phyloP scores from a whole-genome alignment of 805 yeast species.

The Ogataea pilisensis region DNA sequence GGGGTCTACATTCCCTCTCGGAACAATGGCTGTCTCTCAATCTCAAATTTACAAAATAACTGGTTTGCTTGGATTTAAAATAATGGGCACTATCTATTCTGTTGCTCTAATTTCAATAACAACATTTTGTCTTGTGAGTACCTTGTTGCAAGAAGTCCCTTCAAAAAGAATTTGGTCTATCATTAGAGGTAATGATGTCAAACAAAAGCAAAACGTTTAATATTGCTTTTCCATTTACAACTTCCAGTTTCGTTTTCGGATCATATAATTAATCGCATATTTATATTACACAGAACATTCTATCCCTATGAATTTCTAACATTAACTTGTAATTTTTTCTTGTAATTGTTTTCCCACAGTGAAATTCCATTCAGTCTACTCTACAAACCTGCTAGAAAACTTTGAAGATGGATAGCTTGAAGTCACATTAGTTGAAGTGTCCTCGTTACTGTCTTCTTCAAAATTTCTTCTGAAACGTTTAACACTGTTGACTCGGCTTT shows the following conservation, averaged over 20 bases:
- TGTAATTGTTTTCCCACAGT: too few species aligned
- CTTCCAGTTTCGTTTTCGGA: too few species aligned
- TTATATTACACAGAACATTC: too few species aligned
- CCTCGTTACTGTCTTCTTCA: conserved; percentile 2
- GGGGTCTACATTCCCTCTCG: conserved; percentile 89
- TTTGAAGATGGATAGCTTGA: neutral
- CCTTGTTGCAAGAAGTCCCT: conserved; percentile 32
- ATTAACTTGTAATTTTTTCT: too few species aligned
- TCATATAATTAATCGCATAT: too few species aligned
- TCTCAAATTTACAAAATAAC: conserved; percentile 45
- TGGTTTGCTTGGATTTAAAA: conserved; percentile 54
- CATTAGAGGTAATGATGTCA: conserved; percentile 3
- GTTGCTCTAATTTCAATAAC: conserved; percentile 45
- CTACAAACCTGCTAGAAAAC: neutral
- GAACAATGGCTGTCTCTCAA: conserved; percentile 69
- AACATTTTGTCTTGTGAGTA: conserved; percentile 37
- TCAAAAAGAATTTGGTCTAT: conserved; percentile 6
- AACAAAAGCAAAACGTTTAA: neutral
- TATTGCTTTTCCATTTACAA: too few species aligned
- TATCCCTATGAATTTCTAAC: too few species aligned
- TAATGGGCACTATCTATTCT: conserved; percentile 60
- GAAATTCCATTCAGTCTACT: too few species aligned
- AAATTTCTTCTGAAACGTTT: conserved; percentile 1
- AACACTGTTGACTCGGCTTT: neutral
- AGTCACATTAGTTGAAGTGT: neutral